Conservation (phyloP, 805 yeast species). For the Saturnispora mendoncae region DNA sequence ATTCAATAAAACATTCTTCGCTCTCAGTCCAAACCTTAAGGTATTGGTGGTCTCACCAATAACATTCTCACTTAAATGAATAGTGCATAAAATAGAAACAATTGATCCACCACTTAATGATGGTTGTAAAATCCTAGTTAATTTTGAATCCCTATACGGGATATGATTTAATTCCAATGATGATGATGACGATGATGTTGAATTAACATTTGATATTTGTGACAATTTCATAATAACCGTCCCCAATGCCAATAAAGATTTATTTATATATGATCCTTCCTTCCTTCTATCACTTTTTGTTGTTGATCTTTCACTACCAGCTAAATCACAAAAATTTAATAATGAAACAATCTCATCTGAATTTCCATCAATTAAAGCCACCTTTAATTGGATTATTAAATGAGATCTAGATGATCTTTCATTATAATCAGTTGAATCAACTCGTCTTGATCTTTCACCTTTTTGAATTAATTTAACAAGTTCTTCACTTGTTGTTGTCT, state of each 20-base stretch:
- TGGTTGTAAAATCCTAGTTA: conserved; percentile 85
- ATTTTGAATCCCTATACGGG: conserved; percentile 88
- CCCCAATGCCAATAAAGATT: conserved; percentile 80
- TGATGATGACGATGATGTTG: too few relatives aligned
- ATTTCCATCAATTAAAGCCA: conserved; percentile 29
- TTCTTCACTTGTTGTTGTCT: conserved; percentile 49
- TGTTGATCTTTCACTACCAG: conserved; percentile 90
- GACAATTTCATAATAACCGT: conserved; percentile 80
- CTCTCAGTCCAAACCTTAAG: conserved; percentile 84
- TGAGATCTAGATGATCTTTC: conserved; percentile 85
- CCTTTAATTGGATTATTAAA: conserved; percentile 68
- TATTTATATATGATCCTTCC: conserved; percentile 90
- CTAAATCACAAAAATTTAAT: conserved; percentile 84
- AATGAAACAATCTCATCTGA: conserved; percentile 42
- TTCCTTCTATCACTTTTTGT: conserved; percentile 72
- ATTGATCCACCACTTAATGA: conserved; percentile 82
- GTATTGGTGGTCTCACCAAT: conserved; percentile 81
- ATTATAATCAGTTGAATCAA: conserved; percentile 86
- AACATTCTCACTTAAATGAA: conserved; percentile 53
- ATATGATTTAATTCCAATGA: conserved; percentile 42
- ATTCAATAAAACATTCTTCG: conserved; percentile 70
- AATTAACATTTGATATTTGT: conserved; percentile 11
- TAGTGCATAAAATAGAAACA: conserved; percentile 80
- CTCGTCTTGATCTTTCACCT: conserved; percentile 71
- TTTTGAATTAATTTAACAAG: conserved; percentile 47